A percentile compares a stretch with the other conserved stretches of the same genome.
Evolutionary conservation across 2,329 filamentous ascomycete genomes (phyloP).

Genomic region (Aspergillus sp.): DNA sequence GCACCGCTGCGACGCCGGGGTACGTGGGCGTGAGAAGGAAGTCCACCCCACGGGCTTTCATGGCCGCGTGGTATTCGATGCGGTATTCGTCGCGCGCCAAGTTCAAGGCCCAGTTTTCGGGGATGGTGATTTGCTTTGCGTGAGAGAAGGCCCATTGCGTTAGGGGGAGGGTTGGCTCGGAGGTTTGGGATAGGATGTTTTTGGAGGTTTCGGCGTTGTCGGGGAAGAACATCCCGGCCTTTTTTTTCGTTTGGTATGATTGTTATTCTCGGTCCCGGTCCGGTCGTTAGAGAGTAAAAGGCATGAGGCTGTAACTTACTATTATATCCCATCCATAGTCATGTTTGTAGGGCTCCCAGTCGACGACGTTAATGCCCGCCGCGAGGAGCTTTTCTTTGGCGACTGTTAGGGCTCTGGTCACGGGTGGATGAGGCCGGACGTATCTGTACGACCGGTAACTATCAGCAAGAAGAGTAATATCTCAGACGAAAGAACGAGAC

Average conservation of each 20-base stretch:
- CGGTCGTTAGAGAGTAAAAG: not conserved
- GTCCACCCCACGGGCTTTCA: conserved; percentile 22
- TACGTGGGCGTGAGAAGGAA: conserved; percentile 26
- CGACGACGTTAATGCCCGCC: conserved; percentile 38
- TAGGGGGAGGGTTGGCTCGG: conserved; percentile 40
- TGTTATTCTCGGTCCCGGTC: not conserved
- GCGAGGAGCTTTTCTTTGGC: conserved; percentile 26
- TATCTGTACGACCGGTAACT: conserved; percentile 25
- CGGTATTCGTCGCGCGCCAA: conserved; percentile 20
- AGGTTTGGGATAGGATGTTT: conserved; percentile 26
- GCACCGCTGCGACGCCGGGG: conserved; percentile 19
- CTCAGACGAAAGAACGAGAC: not conserved
- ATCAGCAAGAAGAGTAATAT: not conserved
- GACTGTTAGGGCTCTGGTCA: conserved; percentile 36
- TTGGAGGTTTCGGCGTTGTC: conserved; percentile 32
- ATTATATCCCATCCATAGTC: conserved; percentile 28
- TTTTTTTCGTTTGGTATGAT: conserved; percentile 19
- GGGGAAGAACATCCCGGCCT: conserved; percentile 42
- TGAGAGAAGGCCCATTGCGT: conserved; percentile 34
- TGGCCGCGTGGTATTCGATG: conserved; percentile 24
- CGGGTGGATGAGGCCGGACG: conserved; percentile 58
- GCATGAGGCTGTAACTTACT: conserved; percentile 11
- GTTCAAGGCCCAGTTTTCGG: conserved; percentile 23
- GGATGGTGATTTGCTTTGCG: conserved; percentile 16
- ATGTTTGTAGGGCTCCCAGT: conserved; percentile 30